Conservation (phyloP, 2,329 filamentous ascomycete genomes). For the Trichoderma sp. region DNA sequence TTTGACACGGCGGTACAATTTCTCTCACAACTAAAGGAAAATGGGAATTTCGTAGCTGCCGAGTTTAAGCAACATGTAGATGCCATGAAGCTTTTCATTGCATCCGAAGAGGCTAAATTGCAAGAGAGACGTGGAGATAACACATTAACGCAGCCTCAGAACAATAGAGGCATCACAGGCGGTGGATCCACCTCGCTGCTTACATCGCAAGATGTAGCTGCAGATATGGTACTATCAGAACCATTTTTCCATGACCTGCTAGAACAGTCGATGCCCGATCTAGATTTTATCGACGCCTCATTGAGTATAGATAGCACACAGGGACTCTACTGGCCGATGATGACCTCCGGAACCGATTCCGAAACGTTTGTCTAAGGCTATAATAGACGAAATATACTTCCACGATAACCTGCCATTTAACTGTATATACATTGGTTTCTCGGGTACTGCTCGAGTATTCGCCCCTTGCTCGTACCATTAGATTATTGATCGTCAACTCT, state of each 20-base stretch:
- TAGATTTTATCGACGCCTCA: background rate
- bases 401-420: too few relatives aligned
- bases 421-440: too few relatives aligned
- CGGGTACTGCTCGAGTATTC: too few relatives aligned
- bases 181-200: too few relatives aligned
- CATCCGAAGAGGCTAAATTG: background rate
- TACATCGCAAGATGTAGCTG: background rate
- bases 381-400: background rate
- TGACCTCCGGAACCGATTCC: background rate
- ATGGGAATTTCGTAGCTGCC: background rate
- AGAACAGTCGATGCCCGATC: background rate
- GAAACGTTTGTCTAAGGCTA: background rate
- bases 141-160: too few relatives aligned
- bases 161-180: too few relatives aligned
- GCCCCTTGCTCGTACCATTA: too few relatives aligned
- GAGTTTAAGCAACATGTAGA: background rate
- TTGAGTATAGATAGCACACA: background rate
- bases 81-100: background rate
- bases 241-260: background rate
- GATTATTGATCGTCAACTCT: background rate
- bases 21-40: background rate
- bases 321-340: background rate
- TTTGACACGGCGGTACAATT: background rate
- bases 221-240: background rate
- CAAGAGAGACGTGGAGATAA: too few relatives aligned